Percentiles rank a stretch among this genome's conserved stretches.
phyloP scores from a whole-genome alignment of 192 early-diverging fungal genomes.

The Spizellomyces sp. region DNA sequence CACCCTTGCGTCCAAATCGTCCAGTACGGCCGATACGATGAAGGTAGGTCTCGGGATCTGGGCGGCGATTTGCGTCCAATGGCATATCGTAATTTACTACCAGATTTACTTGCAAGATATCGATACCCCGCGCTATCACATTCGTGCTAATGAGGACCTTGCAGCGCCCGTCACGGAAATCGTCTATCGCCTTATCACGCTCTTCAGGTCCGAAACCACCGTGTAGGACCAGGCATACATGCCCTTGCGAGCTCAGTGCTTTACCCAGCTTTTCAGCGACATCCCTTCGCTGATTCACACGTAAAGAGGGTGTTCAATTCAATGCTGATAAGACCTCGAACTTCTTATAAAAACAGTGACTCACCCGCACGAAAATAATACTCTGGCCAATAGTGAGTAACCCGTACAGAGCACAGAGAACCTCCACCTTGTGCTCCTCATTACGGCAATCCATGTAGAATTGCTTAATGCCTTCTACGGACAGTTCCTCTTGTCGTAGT shows the following conservation, averaged over 20 bases:
- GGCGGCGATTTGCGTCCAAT: constrained; percentile 57
- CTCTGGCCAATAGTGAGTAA: constrained; percentile 93
- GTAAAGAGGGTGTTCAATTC: constrained; percentile 1
- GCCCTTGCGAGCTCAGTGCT: constrained; percentile 79
- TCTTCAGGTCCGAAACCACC: constrained; percentile 75
- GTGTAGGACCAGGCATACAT: constrained; percentile 81
- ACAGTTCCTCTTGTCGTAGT: constrained; percentile 84
- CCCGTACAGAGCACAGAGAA: constrained; percentile 55
- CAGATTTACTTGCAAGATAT: constrained; percentile 91
- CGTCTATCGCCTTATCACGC: constrained; percentile 91
- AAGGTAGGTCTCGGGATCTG: constrained; percentile 93
- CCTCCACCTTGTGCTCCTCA: constrained; percentile 72
- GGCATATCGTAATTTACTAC: constrained; percentile 98
- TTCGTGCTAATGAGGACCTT: constrained; percentile 98
- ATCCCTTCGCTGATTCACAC: constrained; percentile 59
- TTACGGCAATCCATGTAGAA: constrained; percentile 93
- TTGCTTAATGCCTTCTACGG: constrained; percentile 93
- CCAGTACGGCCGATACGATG: constrained; percentile 98
- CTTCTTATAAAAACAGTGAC: background rate
- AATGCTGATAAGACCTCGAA: constrained; percentile 1
- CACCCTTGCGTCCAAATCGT: constrained; percentile 92
- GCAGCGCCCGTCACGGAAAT: constrained; percentile 83
- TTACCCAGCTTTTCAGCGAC: constrained; percentile 80
- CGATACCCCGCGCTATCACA: constrained; percentile 96
- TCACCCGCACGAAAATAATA: constrained; percentile 91